A percentile compares a stretch with the other conserved stretches of the same genome.
These are phyloP conservation scores for Ceratobasidium sp. DNA, from an alignment of 1,284 basidiomycete species.

Conservation along the genomic window DNA sequence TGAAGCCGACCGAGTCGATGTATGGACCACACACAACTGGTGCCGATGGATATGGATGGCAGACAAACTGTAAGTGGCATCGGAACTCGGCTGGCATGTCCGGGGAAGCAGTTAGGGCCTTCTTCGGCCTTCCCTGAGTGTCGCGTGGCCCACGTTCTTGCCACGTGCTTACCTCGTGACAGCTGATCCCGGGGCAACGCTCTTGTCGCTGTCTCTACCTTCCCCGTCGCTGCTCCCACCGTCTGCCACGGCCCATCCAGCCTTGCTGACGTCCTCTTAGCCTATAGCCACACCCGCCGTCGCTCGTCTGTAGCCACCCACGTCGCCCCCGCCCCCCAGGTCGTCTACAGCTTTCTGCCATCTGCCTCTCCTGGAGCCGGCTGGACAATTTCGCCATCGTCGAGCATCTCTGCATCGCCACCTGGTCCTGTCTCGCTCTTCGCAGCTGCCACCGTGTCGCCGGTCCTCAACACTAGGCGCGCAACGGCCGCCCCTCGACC, in stretches of 20 bases:
- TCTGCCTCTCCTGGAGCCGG: constrained; percentile 30
- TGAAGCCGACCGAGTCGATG: constrained; percentile 2
- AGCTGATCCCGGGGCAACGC: background rate
- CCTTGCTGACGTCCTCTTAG: constrained; percentile 13
- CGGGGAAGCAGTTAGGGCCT: background rate
- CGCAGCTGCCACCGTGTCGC: constrained; percentile 31
- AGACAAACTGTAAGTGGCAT: constrained; percentile 2
- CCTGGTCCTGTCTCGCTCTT: constrained; percentile 39
- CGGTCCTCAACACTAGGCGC: constrained; percentile 21
- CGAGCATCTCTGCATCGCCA: constrained; percentile 24
- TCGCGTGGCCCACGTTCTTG: constrained; percentile 16
- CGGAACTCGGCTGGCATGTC: too few relatives aligned
- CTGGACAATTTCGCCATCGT: constrained; percentile 40
- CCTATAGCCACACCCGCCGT: constrained; percentile 22
- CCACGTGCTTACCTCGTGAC: constrained; percentile 40
- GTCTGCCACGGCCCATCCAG: too few relatives aligned
- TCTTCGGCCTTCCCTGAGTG: background rate
- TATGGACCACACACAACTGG: background rate
- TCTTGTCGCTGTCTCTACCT: constrained; percentile 12
- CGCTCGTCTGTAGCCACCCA: constrained; percentile 14
- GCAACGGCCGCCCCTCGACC: background rate
- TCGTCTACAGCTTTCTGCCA: constrained; percentile 35
- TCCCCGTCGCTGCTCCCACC: background rate
- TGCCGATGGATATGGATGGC: background rate
- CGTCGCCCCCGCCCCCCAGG: background rate